A percentile compares a stretch with the other conserved stretches of the same genome.
These are phyloP conservation scores for Kwoniella bestiolae DNA, from an alignment of 768 basidiomycete species.

Conservation along the genomic window DNA sequence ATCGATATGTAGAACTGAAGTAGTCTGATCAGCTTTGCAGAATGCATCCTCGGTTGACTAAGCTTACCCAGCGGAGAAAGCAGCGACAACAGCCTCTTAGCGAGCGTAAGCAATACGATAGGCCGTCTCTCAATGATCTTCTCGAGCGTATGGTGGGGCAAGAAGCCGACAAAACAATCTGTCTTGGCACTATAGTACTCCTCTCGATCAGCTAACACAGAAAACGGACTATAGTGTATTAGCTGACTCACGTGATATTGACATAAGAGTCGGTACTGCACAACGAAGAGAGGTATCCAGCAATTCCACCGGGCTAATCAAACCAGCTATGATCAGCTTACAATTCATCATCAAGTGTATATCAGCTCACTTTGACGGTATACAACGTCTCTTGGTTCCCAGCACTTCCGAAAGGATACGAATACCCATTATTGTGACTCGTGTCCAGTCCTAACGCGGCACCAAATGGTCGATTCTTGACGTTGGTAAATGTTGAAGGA, in stretches of 20 bases:
- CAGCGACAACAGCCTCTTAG: slow-evolving; percentile 93
- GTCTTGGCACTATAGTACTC: slow-evolving; percentile 71
- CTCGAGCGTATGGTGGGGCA: slow-evolving; percentile 86
- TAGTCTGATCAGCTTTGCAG: not conserved
- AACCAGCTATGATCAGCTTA: not conserved
- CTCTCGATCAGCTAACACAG: not conserved
- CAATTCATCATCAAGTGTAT: not conserved
- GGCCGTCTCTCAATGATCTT: slow-evolving; percentile 89
- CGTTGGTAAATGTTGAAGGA: slow-evolving; percentile 17
- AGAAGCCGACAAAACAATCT: slow-evolving; percentile 95
- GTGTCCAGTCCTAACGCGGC: slow-evolving; percentile 42
- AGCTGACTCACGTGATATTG: slow-evolving; percentile 67
- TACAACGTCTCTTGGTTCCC: slow-evolving; percentile 70
- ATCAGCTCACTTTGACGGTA: slow-evolving; percentile 69
- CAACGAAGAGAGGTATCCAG: slow-evolving; percentile 91
- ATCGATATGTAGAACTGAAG: slow-evolving; percentile 88
- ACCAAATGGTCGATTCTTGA: slow-evolving; percentile 37
- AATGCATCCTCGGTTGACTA: too few relatives aligned
- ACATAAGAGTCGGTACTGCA: slow-evolving; percentile 93
- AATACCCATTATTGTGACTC: slow-evolving; percentile 8
- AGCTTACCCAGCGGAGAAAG: slow-evolving; percentile 81
- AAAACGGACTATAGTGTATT: not conserved
- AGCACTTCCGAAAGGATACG: not conserved
- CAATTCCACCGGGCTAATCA: slow-evolving; percentile 93
- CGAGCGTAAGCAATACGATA: slow-evolving; percentile 91